Base-by-base conservation (phyloP, 768 basidiomycete species). In the Exidia glandulosa region DNA sequence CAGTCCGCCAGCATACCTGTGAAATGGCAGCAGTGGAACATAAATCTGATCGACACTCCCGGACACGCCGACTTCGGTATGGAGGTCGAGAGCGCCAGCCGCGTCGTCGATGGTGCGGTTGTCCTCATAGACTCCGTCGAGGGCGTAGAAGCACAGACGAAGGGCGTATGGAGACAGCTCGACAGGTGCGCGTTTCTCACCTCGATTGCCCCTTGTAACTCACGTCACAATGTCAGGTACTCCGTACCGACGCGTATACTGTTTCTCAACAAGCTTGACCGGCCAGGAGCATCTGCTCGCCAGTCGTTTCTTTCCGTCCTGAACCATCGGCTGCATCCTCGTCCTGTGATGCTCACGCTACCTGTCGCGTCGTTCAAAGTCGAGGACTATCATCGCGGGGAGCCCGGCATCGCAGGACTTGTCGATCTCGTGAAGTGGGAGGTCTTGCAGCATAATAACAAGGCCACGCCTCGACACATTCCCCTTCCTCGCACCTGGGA, bases 41-140 rank as follows among this genome's bases (percentile, higher is more conserved):
- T 89, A 72, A 94, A 93, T 68, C 80, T 94, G 50, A 85, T 94
- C 52, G 92, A 94, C 66, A 94, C 91, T 2, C 91, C 91, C 16
- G 91, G 91, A 34, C 91, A 94, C 72, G 92, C 90, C 3, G 91
- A 94, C 70, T 94, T 94, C 72, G 91, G 91, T n/a, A 93, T 94
- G 90, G 91, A 94, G 67, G 92, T 94, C 30, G 92, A 94, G 72
- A 89, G 90, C 66, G 92, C 92, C 7, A 93, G 90, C 67, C 83
- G 91, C 31, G 87, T 94, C 16, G 83, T 93, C 3, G 91, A 94
- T 63, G 92, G 91, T 59, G 91, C 90, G 16, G 84, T 94, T 31
- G 88, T 94, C 32, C 72, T 94, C 32, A 82, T 94, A 48, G 91
- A 94, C 72, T 88, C 90, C 0, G 91, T 94, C 0, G 91, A 94